Evolutionary conservation across 164 flowering plant species (phyloP).

Genomic region (Chimonanthus praecox): DNA sequence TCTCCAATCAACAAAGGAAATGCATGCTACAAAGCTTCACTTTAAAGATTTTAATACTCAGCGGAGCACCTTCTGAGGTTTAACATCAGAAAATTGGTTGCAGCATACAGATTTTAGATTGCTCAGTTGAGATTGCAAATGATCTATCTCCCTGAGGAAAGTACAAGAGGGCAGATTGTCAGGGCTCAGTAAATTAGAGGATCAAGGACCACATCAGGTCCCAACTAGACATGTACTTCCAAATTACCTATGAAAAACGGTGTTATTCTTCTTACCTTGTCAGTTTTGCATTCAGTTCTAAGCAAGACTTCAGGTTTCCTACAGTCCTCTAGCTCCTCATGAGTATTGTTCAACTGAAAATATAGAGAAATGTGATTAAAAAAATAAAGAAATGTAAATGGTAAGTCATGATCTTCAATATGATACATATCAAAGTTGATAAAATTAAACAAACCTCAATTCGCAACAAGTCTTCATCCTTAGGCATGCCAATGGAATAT

Average conservation of each 20-base stretch:
- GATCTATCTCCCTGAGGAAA: slow-evolving; percentile 62
- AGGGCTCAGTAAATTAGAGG: not conserved
- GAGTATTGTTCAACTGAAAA: slow-evolving; percentile 51
- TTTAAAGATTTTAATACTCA: not conserved
- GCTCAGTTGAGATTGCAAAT: slow-evolving; percentile 37
- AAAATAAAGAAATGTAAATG: not conserved
- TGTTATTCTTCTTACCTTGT: slow-evolving; percentile 37
- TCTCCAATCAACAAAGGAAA: not conserved
- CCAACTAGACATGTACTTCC: not conserved
- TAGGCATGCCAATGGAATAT: slow-evolving; percentile 20
- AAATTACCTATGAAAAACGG: not conserved
- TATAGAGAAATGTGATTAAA: slow-evolving; percentile 1
- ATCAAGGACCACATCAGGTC: not conserved
- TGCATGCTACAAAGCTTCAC: too few relatives aligned
- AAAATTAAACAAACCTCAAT: slow-evolving; percentile 43
- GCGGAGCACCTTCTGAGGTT: slow-evolving; percentile 28
- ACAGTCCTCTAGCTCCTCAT: slow-evolving; percentile 58
- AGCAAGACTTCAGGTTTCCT: slow-evolving; percentile 51
- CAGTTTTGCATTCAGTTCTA: slow-evolving; percentile 67
- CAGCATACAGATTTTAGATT: slow-evolving; percentile 18
- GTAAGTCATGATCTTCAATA: not conserved
- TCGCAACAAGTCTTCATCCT: slow-evolving; percentile 35
- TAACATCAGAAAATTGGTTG: slow-evolving; percentile 18
- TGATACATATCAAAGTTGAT: not conserved
- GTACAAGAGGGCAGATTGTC: not conserved